These are phyloP conservation scores for Verticillium nubilum DNA, from an alignment of 2,329 filamentous ascomycete species.

Conservation along the genomic window DNA sequence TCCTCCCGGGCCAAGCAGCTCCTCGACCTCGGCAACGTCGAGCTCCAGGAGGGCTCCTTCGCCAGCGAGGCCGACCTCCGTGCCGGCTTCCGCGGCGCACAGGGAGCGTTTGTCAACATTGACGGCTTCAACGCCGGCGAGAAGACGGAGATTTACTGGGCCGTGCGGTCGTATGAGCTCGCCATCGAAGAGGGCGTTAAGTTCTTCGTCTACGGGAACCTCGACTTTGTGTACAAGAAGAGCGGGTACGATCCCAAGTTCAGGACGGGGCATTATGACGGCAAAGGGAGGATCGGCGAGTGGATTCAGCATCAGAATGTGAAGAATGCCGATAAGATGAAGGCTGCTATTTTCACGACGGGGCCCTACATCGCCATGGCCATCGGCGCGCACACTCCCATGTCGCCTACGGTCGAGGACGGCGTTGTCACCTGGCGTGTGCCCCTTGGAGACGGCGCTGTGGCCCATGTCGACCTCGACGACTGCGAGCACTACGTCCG, in stretches of 20 bases:
- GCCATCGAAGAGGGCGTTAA: slow-evolving; percentile 35
- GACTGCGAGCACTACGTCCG: slow-evolving; percentile 41
- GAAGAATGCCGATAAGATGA: slow-evolving; percentile 6
- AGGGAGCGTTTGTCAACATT: slow-evolving; percentile 48
- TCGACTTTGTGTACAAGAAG: slow-evolving; percentile 45
- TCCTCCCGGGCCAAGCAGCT: slow-evolving; percentile 36
- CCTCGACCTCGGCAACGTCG: slow-evolving; percentile 35
- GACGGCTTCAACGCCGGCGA: slow-evolving; percentile 49
- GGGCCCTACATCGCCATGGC: slow-evolving; percentile 42
- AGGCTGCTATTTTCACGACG: slow-evolving; percentile 28
- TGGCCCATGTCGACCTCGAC: slow-evolving; percentile 36
- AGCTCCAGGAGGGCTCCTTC: slow-evolving; percentile 40
- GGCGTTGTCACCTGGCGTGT: slow-evolving; percentile 34
- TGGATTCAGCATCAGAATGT: slow-evolving; percentile 35
- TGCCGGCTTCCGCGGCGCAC: slow-evolving; percentile 34
- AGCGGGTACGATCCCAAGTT: slow-evolving; percentile 38
- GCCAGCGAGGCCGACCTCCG: slow-evolving; percentile 38
- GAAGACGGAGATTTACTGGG: slow-evolving; percentile 45
- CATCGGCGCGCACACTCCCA: slow-evolving; percentile 26
- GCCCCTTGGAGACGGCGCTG: slow-evolving; percentile 32
- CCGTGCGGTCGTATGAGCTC: slow-evolving; percentile 33
- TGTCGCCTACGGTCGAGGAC: slow-evolving; percentile 32
- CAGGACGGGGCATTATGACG: slow-evolving; percentile 42
- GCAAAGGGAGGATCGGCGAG: slow-evolving; percentile 37
- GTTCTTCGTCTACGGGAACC: slow-evolving; percentile 40